Evolutionary conservation across 2,329 filamentous ascomycete genomes (phyloP).

Genomic region (Talaromyces marneffei): DNA sequence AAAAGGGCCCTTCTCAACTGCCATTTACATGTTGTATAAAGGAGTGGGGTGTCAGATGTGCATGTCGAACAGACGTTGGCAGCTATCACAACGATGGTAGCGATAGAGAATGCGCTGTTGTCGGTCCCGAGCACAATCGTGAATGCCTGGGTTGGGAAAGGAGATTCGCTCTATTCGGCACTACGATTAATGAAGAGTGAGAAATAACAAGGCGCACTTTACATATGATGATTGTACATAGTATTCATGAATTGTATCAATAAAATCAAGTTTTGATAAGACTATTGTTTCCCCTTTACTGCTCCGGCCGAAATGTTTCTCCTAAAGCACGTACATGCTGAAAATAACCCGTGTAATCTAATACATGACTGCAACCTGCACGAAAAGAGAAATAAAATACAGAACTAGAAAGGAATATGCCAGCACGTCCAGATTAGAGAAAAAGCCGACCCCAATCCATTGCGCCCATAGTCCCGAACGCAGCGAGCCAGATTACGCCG

Average conservation of each 20-base stretch:
- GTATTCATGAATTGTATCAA: neutral
- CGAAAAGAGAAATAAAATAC: conserved; percentile 3
- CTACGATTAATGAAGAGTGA: conserved; percentile 45
- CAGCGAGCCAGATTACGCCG: conserved; percentile 10
- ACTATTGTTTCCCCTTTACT: conserved; percentile 1
- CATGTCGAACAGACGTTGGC: conserved; percentile 23
- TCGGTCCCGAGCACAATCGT: conserved; percentile 32
- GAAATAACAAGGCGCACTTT: neutral
- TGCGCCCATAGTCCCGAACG: conserved; percentile 11
- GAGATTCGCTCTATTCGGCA: conserved; percentile 60
- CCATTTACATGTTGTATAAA: conserved; percentile 66
- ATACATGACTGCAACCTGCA: conserved; percentile 7
- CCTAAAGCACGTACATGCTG: neutral
- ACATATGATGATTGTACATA: neutral
- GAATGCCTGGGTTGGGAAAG: conserved; percentile 54
- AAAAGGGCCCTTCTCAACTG: conserved; percentile 42
- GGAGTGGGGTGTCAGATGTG: conserved; percentile 58
- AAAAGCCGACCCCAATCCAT: conserved; percentile 12
- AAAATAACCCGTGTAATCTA: neutral
- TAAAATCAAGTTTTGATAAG: neutral
- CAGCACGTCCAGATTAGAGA: conserved; percentile 8
- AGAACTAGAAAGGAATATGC: conserved; percentile 12
- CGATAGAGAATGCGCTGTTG: conserved; percentile 19
- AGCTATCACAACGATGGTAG: conserved; percentile 21
- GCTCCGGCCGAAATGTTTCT: neutral